Evolutionary conservation across 768 basidiomycete species (phyloP).

Genomic region (Suillus americanus): DNA sequence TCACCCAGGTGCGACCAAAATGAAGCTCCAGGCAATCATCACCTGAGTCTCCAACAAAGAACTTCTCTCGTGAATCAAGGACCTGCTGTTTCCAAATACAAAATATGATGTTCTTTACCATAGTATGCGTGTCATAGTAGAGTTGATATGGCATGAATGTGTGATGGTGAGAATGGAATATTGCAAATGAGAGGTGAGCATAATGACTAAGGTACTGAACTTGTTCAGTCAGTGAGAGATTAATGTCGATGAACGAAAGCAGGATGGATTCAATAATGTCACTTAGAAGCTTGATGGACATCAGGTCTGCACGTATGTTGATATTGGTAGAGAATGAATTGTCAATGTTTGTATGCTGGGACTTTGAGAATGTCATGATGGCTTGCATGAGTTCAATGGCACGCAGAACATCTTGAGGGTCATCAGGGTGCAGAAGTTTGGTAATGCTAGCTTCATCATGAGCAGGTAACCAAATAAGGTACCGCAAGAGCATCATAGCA

Average conservation of each 20-base stretch:
- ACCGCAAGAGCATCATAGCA: not conserved
- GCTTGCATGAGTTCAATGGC: conserved; percentile 27
- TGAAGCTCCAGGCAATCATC: conserved; percentile 30
- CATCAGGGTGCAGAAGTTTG: conserved; percentile 24
- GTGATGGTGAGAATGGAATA: conserved; percentile 10
- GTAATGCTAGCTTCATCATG: not conserved
- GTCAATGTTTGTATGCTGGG: not conserved
- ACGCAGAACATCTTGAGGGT: conserved; percentile 11
- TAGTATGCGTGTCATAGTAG: conserved; percentile 24
- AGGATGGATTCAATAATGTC: not conserved
- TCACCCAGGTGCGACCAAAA: conserved; percentile 27
- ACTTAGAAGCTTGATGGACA: not conserved
- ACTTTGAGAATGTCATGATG: not conserved
- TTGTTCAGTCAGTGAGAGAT: not conserved
- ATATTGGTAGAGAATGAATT: not conserved
- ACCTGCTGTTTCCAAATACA: conserved; percentile 14
- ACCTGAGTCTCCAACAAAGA: conserved; percentile 23
- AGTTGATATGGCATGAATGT: conserved; percentile 28
- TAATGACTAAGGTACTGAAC: not conserved
- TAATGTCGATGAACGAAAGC: not conserved
- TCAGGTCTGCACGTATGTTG: not conserved
- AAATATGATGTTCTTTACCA: conserved; percentile 24
- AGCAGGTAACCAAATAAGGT: not conserved
- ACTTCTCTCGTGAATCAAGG: conserved; percentile 8
- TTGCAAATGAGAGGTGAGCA: not conserved